Conservation (phyloP, 371 early-diverging fungal genomes). For the Apophysomyces sp. region DNA sequence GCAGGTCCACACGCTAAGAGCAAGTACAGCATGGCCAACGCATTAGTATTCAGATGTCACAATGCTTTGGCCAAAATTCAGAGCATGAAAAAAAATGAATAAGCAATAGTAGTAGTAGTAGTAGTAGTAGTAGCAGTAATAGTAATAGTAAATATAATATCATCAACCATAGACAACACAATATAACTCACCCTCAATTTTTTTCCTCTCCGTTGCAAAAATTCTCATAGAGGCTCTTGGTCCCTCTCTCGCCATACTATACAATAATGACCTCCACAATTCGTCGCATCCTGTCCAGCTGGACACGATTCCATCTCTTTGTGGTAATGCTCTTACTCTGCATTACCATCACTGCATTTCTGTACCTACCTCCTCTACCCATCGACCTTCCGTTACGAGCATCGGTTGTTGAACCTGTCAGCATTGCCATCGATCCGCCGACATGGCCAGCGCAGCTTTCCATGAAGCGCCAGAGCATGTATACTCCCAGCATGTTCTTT, state of each 20-base stretch:
- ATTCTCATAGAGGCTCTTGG: not conserved
- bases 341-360: not conserved
- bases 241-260: not conserved
- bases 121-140: too few relatives aligned
- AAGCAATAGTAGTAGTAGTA: not conserved
- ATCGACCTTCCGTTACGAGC: not conserved
- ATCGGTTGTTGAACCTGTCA: not conserved
- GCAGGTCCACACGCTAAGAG: conserved; percentile 40
- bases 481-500: conserved; percentile 37
- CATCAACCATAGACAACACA: too few relatives aligned
- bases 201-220: not conserved
- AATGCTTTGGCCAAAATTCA: conserved; percentile 17
- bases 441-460: not conserved
- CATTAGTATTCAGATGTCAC: conserved; percentile 45
- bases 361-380: not conserved
- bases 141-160: too few relatives aligned
- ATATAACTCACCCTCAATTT: too few relatives aligned
- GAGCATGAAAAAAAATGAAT: not conserved
- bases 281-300: not conserved
- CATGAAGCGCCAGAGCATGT: conserved; percentile 24
- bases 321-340: not conserved
- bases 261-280: not conserved
- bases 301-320: not conserved
- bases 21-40: conserved; percentile 49
- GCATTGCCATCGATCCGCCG: not conserved